Evolutionary conservation across 352 stramenopile species (phyloP).

Genomic region (Saprolegnia parasitica): DNA sequence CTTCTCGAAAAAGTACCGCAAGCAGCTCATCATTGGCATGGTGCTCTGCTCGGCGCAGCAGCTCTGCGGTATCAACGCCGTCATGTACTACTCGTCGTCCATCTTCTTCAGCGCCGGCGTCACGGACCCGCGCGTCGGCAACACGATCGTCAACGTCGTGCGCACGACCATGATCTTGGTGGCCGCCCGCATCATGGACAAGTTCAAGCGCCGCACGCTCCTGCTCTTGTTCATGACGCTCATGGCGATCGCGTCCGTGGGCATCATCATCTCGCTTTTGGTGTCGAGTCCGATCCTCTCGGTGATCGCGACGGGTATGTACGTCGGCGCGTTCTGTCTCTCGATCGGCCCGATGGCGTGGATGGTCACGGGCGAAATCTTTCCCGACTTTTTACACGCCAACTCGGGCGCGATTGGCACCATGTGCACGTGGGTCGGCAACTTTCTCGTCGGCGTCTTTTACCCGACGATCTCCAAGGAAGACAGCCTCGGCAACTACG

Average conservation of each 20-base stretch:
- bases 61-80: slow-evolving; percentile 55
- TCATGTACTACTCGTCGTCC: slow-evolving; percentile 48
- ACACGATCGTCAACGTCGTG: slow-evolving; percentile 41
- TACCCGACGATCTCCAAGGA: slow-evolving; percentile 34
- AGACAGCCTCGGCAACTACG: slow-evolving; percentile 34
- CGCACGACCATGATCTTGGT: slow-evolving; percentile 40
- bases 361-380: slow-evolving; percentile 18
- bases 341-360: slow-evolving; percentile 10
- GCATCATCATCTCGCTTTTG: slow-evolving; percentile 38
- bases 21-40: slow-evolving; percentile 45
- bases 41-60: slow-evolving; percentile 43
- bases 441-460: slow-evolving; percentile 45
- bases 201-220: slow-evolving; percentile 52
- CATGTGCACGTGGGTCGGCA: slow-evolving; percentile 35
- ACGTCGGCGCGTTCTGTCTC: slow-evolving; percentile 32
- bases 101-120: slow-evolving; percentile 42
- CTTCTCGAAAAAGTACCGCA: slow-evolving; percentile 38
- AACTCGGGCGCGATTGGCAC: slow-evolving; percentile 16
- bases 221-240: slow-evolving; percentile 47
- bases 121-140: slow-evolving; percentile 40
- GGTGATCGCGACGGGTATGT: slow-evolving; percentile 27
- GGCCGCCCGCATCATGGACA: slow-evolving; percentile 39
- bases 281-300: slow-evolving; percentile 5
- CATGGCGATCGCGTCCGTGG: slow-evolving; percentile 56
- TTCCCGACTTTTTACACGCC: slow-evolving; percentile 30